Base-by-base conservation (phyloP, 1,284 basidiomycete species). In the Trametes sp. region DNA sequence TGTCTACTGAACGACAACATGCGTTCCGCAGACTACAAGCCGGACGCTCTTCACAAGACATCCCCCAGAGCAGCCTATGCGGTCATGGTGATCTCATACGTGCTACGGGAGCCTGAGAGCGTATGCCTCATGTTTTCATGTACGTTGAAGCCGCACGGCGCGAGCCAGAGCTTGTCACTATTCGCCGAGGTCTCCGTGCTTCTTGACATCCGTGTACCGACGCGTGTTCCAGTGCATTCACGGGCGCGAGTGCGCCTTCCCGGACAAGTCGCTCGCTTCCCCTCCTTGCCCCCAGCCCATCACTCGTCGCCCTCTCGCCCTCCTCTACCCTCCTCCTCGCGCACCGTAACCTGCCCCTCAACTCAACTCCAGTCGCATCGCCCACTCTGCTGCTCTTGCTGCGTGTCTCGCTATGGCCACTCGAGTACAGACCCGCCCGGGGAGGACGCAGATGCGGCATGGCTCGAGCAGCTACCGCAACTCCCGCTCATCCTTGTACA, bases 401-500 rank as follows among this genome's bases (percentile, higher is more conserved):
- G 44, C 31, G 7, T 26, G n/a, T 31, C 28, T 46, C 35, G 24
- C 46, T 21, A 63, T 68, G 63, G 51, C 62, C 16, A 49, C 59
- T 31, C 54, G 42, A 45, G 44, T 45, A 16, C 61, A 57, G 26
- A 54, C 36, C 14, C 61, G 38, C 19, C 33, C 44, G 14, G 14
- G 19, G 6, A 53, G 53, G 31, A 48, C 53, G 8, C 21, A 59
- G 7, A 41, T 36, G 21, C 53, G 63, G 1, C 51, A 58, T 24
- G 24, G 41, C 8, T 51, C 45, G 4, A 44, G 41, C 19, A 54
- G 28, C 14, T 52, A 53, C 36, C 56, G 64, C 4, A 59, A 63
- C 41, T 65, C 66, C 10, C 66, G 64, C 41, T 63, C 64, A 0
- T 63, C 66, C 24, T 23, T 62, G 19, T 65, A 57, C 49, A 49